phyloP scores from a whole-genome alignment of 306 rosid genomes.

The Ziziphus jujuba region DNA sequence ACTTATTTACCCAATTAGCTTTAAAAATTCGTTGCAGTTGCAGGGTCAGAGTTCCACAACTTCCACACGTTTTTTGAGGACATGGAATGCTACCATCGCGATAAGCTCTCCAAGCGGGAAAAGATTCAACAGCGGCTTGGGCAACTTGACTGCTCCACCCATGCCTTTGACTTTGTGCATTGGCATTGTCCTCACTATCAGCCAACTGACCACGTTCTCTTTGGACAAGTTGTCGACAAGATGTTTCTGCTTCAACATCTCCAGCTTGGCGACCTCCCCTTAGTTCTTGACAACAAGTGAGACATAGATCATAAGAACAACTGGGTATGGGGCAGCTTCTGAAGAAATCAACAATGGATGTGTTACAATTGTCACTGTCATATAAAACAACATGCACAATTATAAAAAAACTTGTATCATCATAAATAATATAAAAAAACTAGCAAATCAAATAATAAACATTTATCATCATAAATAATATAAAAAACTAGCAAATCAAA shows the following conservation, averaged over 20 bases:
- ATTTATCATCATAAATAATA: background rate
- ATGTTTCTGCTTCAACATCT: slow-evolving; percentile 31
- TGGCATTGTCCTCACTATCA: slow-evolving; percentile 8
- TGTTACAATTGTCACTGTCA: slow-evolving; percentile 52
- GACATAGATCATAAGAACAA: slow-evolving; percentile 63
- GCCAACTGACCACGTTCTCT: slow-evolving; percentile 23
- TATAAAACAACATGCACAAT: background rate
- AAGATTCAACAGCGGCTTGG: too few relatives aligned
- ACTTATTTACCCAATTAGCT: slow-evolving; percentile 32
- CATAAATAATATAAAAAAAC: background rate
- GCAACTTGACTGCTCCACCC: slow-evolving; percentile 20
- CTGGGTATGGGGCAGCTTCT: slow-evolving; percentile 50
- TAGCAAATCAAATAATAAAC: too few relatives aligned
- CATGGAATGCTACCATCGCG: slow-evolving; percentile 49
- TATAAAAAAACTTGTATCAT: background rate
- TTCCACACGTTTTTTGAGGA: slow-evolving; percentile 43
- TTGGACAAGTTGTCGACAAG: slow-evolving; percentile 20
- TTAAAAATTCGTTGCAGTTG: slow-evolving; percentile 35
- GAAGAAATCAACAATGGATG: slow-evolving; percentile 51
- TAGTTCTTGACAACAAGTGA: slow-evolving; percentile 54
- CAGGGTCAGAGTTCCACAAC: slow-evolving; percentile 44
- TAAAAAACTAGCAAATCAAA: too few relatives aligned
- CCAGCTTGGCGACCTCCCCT: slow-evolving; percentile 34
- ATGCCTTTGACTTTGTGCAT: slow-evolving; percentile 16
- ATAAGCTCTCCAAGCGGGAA: slow-evolving; percentile 37